Percentiles rank a stretch among this genome's conserved stretches.
Conservation (phyloP, 2,329 filamentous ascomycete genomes). For the Talaromyces sp. region DNA sequence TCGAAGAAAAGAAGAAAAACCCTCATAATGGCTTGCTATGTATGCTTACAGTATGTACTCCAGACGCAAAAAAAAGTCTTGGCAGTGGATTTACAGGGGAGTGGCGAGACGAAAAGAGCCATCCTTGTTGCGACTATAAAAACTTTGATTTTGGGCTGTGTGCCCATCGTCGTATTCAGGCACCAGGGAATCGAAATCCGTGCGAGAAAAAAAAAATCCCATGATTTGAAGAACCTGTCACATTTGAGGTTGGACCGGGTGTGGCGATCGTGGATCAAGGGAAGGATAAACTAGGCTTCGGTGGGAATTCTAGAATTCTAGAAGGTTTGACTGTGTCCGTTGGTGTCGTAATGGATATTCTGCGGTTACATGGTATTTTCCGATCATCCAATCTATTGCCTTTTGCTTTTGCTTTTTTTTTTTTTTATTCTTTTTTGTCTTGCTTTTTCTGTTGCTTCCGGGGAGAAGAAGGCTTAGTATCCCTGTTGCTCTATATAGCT, state of each 20-base stretch:
- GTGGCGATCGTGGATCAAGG: constrained; percentile 23
- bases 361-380: too few species aligned
- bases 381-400: not conserved
- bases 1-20: too few species aligned
- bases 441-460: not conserved
- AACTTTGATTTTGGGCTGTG: too few species aligned
- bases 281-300: constrained; percentile 14
- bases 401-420: not conserved
- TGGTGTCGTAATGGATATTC: not conserved
- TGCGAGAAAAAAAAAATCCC: too few species aligned
- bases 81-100: too few species aligned
- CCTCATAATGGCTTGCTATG: too few species aligned
- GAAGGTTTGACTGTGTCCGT: constrained; percentile 3
- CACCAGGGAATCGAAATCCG: not conserved
- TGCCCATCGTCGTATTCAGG: not conserved
- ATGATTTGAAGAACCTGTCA: too few species aligned
- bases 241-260: constrained; percentile 6
- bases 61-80: not conserved
- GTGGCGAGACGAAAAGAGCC: too few species aligned
- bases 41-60: too few species aligned
- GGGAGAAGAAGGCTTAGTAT: not conserved
- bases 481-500: too few species aligned
- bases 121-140: too few species aligned
- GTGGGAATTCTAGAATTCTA: constrained; percentile 22
- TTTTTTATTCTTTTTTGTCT: not conserved